Evolutionary conservation across 306 rosid species (phyloP).

Genomic region (Cyclanthera cordifolia): DNA sequence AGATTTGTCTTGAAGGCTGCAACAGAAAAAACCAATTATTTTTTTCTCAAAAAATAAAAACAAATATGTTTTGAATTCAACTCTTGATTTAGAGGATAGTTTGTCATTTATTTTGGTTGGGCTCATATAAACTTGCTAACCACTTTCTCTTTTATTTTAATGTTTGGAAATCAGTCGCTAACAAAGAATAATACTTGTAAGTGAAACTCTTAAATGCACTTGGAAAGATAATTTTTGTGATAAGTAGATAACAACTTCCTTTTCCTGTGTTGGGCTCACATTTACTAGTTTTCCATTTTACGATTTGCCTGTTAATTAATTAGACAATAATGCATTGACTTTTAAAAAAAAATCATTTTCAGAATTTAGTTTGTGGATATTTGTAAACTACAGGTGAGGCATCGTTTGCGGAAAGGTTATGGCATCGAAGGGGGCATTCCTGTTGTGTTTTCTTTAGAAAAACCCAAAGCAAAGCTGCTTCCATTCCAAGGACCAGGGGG

Average conservation of each 20-base stretch:
- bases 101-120: constrained; percentile 7
- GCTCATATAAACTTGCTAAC: not conserved
- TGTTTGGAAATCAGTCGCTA: not conserved
- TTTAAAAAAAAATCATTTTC: not conserved
- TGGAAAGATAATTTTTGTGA: not conserved
- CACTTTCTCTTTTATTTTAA: not conserved
- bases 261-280: not conserved
- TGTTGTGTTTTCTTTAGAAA: constrained; percentile 81
- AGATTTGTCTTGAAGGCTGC: not conserved
- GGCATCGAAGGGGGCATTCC: constrained; percentile 90
- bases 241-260: not conserved
- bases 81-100: not conserved
- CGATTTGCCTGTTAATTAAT: not conserved
- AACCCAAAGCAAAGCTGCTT: constrained; percentile 86
- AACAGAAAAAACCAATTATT: not conserved
- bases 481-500: constrained; percentile 82
- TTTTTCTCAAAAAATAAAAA: too few relatives aligned
- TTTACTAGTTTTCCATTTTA: not conserved
- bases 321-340: not conserved
- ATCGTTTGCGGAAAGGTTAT: constrained; percentile 64
- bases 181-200: not conserved
- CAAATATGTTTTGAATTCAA: not conserved
- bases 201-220: not conserved
- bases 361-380: constrained; percentile 11
- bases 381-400: constrained; percentile 50